phyloP scores from a whole-genome alignment of 2,329 filamentous ascomycete species.

The Zymoseptoria ardabiliae region DNA sequence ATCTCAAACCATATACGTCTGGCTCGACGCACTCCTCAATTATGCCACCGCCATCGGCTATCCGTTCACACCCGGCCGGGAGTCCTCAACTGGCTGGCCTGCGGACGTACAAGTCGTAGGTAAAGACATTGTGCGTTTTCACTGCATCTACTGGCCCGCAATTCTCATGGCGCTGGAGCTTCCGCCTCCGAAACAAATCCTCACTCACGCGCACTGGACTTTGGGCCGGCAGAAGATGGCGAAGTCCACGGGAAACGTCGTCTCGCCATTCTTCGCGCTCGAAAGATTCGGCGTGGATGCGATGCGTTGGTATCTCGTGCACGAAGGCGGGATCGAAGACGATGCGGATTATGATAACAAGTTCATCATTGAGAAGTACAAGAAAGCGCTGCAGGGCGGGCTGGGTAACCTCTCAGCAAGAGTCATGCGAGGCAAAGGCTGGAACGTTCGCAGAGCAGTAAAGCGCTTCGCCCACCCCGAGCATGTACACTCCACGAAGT shows the following conservation, averaged over 20 bases:
- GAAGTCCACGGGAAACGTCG: slow-evolving; percentile 89
- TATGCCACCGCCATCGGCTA: slow-evolving; percentile 87
- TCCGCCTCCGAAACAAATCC: slow-evolving; percentile 67
- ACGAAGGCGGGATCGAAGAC: slow-evolving; percentile 66
- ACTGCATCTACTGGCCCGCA: slow-evolving; percentile 97
- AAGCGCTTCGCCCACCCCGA: slow-evolving; percentile 21
- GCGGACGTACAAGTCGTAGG: slow-evolving; percentile 88
- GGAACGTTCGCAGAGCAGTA: slow-evolving; percentile 44
- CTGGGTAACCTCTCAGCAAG: slow-evolving; percentile 75
- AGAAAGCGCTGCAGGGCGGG: slow-evolving; percentile 66
- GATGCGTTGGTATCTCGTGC: slow-evolving; percentile 81
- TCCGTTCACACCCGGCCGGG: slow-evolving; percentile 63
- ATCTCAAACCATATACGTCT: slow-evolving; percentile 91
- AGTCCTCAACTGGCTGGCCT: slow-evolving; percentile 67
- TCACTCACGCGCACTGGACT: slow-evolving; percentile 94
- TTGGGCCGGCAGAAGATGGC: slow-evolving; percentile 91
- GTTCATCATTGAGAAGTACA: slow-evolving; percentile 67
- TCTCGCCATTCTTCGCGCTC: slow-evolving; percentile 87
- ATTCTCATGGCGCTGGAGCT: slow-evolving; percentile 83
- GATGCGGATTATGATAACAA: slow-evolving; percentile 83
- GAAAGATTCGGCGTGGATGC: slow-evolving; percentile 81
- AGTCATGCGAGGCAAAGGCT: slow-evolving; percentile 50
- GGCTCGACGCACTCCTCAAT: slow-evolving; percentile 92
- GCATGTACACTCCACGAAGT: neutral
- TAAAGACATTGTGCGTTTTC: slow-evolving; percentile 94